These are phyloP conservation scores for Calonectria multiphialidica DNA, from an alignment of 2,329 filamentous ascomycete genomes.

Conservation along the genomic window DNA sequence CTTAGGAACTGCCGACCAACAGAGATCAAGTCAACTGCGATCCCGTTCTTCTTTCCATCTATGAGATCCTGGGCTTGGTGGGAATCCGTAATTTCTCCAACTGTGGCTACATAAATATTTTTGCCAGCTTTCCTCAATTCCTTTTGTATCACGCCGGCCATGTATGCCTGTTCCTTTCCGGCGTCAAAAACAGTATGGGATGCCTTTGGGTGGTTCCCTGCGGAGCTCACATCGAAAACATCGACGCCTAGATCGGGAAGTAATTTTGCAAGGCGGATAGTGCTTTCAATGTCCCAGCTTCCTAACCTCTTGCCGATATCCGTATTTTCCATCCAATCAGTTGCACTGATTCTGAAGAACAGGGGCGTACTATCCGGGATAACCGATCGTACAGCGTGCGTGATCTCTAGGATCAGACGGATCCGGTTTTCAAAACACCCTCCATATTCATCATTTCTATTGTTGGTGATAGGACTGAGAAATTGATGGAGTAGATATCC, in stretches of 20 bases:
- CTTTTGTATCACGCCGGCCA: not conserved
- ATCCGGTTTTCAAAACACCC: slow-evolving; percentile 79
- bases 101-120: not conserved
- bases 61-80: not conserved
- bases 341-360: slow-evolving; percentile 77
- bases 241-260: slow-evolving; percentile 78
- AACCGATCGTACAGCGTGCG: slow-evolving; percentile 69
- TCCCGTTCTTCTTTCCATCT: not conserved
- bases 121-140: not conserved
- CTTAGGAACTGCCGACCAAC: not conserved
- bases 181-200: not conserved
- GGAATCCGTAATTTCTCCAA: not conserved
- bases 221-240: slow-evolving; percentile 78
- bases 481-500: slow-evolving; percentile 81
- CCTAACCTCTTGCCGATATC: not conserved
- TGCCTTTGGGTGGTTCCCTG: slow-evolving; percentile 65
- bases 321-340: slow-evolving; percentile 67
- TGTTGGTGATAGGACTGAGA: slow-evolving; percentile 75
- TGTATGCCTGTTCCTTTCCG: not conserved
- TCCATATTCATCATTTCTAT: slow-evolving; percentile 75
- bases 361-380: slow-evolving; percentile 78
- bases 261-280: slow-evolving; percentile 70
- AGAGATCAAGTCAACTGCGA: not conserved
- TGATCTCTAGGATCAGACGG: slow-evolving; percentile 75
- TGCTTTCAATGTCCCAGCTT: slow-evolving; percentile 77